Percentiles rank a stretch among this genome's conserved stretches.
Conservation (phyloP, 257 asterid species). For the Nicotiana attenuata region DNA sequence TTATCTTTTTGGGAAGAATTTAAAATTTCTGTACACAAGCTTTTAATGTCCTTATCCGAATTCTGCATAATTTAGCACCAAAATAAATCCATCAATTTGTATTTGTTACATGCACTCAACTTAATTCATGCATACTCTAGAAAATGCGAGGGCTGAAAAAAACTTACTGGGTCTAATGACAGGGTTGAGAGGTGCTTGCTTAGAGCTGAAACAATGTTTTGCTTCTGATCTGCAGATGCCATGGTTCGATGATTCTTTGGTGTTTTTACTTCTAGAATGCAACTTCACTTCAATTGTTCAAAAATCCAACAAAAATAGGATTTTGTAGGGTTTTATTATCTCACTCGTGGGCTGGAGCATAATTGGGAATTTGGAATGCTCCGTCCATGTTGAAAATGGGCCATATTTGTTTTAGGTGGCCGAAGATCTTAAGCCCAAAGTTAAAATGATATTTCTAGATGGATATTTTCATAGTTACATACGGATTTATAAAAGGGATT, state of each 20-base stretch:
- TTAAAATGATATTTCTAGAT: neutral
- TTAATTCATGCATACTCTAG: neutral
- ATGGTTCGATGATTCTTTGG: constrained; percentile 20
- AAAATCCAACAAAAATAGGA: neutral
- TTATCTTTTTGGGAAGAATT: constrained; percentile 30
- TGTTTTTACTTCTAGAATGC: neutral
- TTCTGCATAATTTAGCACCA: constrained; percentile 35
- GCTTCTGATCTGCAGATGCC: constrained; percentile 44
- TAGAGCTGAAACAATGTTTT: constrained; percentile 43
- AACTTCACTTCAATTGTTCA: neutral
- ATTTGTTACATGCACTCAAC: neutral
- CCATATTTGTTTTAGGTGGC: neutral
- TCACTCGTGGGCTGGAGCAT: neutral
- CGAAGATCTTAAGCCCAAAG: neutral
- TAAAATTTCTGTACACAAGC: constrained; percentile 38
- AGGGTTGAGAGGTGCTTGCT: constrained; percentile 43
- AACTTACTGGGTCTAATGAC: constrained; percentile 47
- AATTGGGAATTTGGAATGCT: neutral
- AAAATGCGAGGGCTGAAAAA: neutral
- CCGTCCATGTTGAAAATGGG: neutral
- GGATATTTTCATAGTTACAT: no score
- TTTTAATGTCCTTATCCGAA: constrained; percentile 42
- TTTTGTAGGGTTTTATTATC: constrained; percentile 20
- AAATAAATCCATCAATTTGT: neutral
- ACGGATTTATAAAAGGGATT: no score